Percentiles rank a stretch among this genome's conserved stretches.
Conservation (phyloP, 1,139 yeast genomes). For the Suhomyces taliae region DNA sequence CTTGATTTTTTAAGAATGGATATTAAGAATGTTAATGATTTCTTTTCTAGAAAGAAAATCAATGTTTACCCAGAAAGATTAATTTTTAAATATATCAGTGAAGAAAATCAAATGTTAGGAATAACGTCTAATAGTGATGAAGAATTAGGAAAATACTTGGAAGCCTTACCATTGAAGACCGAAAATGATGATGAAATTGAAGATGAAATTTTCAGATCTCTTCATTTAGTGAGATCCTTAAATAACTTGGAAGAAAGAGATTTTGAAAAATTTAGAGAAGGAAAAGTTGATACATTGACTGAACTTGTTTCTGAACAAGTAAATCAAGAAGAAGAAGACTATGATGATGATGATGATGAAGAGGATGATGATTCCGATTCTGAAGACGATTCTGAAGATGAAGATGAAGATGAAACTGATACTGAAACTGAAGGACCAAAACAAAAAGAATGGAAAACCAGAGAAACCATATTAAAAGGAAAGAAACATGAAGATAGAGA, state of each 20-base stretch:
- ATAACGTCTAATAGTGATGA: constrained; percentile 43
- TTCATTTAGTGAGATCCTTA: constrained; percentile 77
- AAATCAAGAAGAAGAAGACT: constrained; percentile 17
- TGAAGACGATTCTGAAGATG: constrained; percentile 22
- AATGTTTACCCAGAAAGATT: constrained; percentile 78
- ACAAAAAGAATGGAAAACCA: constrained; percentile 45
- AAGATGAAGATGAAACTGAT: constrained; percentile 34
- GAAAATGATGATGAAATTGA: constrained; percentile 57
- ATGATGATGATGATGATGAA: constrained; percentile 18
- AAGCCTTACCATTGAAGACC: constrained; percentile 51
- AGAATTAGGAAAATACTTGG: constrained; percentile 38
- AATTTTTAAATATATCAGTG: constrained; percentile 71
- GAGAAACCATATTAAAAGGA: constrained; percentile 50
- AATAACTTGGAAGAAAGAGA: constrained; percentile 84
- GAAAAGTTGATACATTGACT: constrained; percentile 76
- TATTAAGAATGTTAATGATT: constrained; percentile 90
- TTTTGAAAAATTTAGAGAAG: constrained; percentile 75
- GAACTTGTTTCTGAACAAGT: constrained; percentile 43
- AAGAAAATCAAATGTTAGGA: constrained; percentile 38
- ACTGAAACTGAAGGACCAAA: constrained; percentile 25
- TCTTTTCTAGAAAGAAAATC: constrained; percentile 69
- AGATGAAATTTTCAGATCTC: constrained; percentile 84
- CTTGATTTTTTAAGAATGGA: constrained; percentile 95
- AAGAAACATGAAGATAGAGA: constrained; percentile 85
- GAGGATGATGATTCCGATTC: constrained; percentile 29